Base-by-base conservation (phyloP, 371 early-diverging fungal species). In the Quaeritorhiza haematococci region DNA sequence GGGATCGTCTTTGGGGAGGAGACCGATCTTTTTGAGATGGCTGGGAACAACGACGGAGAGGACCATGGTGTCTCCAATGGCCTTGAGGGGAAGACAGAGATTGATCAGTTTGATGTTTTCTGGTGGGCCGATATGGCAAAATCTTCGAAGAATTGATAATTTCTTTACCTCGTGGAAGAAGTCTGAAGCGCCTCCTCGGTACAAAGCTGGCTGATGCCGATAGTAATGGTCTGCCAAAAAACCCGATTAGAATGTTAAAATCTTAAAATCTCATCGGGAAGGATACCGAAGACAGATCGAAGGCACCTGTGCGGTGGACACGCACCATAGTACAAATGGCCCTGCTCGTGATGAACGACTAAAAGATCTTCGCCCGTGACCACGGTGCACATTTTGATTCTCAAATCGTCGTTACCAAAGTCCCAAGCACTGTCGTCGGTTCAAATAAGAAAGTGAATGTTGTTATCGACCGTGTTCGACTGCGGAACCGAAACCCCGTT, bases 311-410 rank as follows among this genome's bases (percentile, higher is more conserved):
- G n/a, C n/a, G n/a, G n/a, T n/a, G n/a, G n/a, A n/a, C n/a, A n/a
- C n/a, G n/a, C n/a, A n/a, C n/a, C n/a, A 34, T 65, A 65, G 58
- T 56, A 56, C 26, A 65, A 23, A 33, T 65, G 66, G 0, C 66
- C 66, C 28, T 65, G 66, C 50, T 65, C 66, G 52, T 65, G 66
- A 43, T 65, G 66, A 19, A 65, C 59, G 7, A 61, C 61, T 28
- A 33, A 23, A 17, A 65, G 43, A 23, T 65, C 61, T 7, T 48
- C 58, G 46, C 43, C 42, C n/a, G 45, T 61, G 19, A 52, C 38
- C 7, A 3, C 42, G 45, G 66, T 65, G 49, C 66, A 65, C 66
- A 65, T 65, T 41, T 65, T 65, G 45, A 65, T 61, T 29, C 66
- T 52, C 27, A 65, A 21, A 41, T 65, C 66, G 27, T 53, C 49